A percentile compares a stretch with the other conserved stretches of the same genome.
These are phyloP conservation scores for Aphanocladium album DNA, from an alignment of 2,329 filamentous ascomycete genomes.

Conservation along the genomic window DNA sequence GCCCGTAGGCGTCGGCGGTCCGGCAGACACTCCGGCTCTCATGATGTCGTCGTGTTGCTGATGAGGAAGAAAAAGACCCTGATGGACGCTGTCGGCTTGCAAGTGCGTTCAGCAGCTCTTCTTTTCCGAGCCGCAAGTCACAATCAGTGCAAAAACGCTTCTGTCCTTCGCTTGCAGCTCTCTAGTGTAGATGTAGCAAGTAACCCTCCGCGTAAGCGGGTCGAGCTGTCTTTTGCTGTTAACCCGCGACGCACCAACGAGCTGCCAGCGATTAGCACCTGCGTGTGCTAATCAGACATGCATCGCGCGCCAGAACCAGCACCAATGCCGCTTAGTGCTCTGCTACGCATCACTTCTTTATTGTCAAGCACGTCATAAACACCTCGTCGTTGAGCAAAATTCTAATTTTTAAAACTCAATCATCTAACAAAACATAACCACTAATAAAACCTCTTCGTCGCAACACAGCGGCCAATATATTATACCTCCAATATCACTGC, in stretches of 20 bases:
- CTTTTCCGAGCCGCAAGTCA: neutral
- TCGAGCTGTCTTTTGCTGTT: neutral
- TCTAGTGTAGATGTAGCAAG: constrained; percentile 2
- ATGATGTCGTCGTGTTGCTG: constrained; percentile 5
- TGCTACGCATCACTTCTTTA: neutral
- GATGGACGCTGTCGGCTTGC: neutral
- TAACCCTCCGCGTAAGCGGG: constrained; percentile 5
- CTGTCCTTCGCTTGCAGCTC: neutral
- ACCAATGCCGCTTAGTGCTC: neutral
- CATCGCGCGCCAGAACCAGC: neutral
- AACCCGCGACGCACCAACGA: neutral
- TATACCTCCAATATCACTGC: constrained; percentile 8
- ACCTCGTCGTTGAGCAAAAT: neutral
- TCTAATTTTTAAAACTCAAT: constrained; percentile 7
- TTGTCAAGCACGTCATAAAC: neutral
- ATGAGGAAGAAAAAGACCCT: neutral
- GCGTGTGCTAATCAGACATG: neutral
- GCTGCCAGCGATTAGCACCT: neutral
- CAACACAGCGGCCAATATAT: constrained; percentile 13
- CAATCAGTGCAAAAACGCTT: neutral
- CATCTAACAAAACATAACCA: constrained; percentile 14
- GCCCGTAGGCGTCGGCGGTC: constrained; percentile 27
- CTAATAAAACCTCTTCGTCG: constrained; percentile 8
- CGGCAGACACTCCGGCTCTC: constrained; percentile 33
- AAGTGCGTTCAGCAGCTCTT: neutral